These are phyloP conservation scores for Volvox carteri DNA, from an alignment of 163 green algal species.

Conservation along the genomic window DNA sequence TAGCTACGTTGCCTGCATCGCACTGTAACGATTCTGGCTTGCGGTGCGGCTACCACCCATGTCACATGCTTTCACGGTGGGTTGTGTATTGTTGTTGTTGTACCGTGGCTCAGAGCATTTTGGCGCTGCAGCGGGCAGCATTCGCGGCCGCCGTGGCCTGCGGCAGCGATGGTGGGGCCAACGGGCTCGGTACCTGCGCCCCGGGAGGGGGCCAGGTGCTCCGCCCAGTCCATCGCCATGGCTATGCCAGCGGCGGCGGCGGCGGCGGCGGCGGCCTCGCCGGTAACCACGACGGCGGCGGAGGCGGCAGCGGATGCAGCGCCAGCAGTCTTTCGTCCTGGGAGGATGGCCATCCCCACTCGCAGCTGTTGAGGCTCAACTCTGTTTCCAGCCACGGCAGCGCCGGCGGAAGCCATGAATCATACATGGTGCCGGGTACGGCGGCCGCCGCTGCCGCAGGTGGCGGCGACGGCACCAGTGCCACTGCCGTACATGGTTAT, in stretches of 20 bases:
- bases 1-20: too few species aligned
- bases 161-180: neutral
- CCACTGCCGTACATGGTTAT: neutral
- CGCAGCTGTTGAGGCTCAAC: constrained; percentile 15
- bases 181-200: too few species aligned
- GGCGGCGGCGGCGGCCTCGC: neutral
- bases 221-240: neutral
- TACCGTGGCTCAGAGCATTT: neutral
- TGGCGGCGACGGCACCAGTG: neutral
- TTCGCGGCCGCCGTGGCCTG: neutral
- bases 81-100: neutral
- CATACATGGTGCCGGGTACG: neutral
- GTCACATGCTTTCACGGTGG: neutral
- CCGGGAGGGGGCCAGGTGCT: neutral
- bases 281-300: neutral
- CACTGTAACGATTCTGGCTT: too few species aligned
- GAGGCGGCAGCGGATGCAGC: neutral
- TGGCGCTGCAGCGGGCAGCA: constrained; percentile 11
- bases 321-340: constrained; percentile 33
- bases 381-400: constrained; percentile 22
- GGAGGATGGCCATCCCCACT: constrained; percentile 22
- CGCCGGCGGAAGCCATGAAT: neutral
- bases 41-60: too few species aligned
- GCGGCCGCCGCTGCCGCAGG: neutral
- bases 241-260: neutral